Conservation (phyloP, 225 moss, liverwort and hornwort genomes). For the Straminergon stramineum region DNA sequence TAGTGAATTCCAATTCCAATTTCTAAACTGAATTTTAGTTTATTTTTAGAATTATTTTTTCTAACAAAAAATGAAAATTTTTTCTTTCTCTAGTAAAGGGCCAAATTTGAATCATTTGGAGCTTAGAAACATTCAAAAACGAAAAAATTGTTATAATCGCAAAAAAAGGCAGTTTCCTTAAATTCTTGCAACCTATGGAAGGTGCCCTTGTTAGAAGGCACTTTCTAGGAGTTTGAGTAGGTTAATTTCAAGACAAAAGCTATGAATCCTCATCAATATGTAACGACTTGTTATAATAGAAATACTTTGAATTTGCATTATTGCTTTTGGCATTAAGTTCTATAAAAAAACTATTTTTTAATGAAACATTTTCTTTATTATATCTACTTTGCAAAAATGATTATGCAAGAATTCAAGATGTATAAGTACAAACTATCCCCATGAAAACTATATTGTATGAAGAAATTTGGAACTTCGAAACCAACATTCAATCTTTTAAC, state of each 20-base stretch:
- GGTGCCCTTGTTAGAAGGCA: accelerated
- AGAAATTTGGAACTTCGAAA: background rate
- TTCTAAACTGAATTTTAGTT: background rate
- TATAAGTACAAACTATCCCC: too few species aligned
- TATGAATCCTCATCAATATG: too few species aligned
- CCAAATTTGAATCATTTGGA: background rate
- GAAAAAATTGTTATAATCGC: background rate
- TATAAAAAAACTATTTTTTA: too few species aligned
- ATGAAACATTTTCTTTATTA: background rate
- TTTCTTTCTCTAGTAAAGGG: background rate
- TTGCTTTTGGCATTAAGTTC: too few species aligned
- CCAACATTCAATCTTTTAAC: background rate
- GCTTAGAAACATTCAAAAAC: background rate
- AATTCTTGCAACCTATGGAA: background rate
- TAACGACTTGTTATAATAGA: too few species aligned
- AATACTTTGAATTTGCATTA: too few species aligned
- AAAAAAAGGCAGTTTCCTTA: accelerated
- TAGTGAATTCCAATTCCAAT: background rate
- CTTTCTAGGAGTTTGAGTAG: background rate
- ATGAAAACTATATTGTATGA: background rate
- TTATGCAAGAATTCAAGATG: background rate
- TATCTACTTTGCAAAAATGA: background rate
- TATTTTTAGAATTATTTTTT: background rate
- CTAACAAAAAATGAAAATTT: accelerated
- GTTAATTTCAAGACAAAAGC: background rate